Evolutionary conservation across 495 filamentous ascomycete genomes (phyloP).

Genomic region (Amphirosellinia nigrospora): DNA sequence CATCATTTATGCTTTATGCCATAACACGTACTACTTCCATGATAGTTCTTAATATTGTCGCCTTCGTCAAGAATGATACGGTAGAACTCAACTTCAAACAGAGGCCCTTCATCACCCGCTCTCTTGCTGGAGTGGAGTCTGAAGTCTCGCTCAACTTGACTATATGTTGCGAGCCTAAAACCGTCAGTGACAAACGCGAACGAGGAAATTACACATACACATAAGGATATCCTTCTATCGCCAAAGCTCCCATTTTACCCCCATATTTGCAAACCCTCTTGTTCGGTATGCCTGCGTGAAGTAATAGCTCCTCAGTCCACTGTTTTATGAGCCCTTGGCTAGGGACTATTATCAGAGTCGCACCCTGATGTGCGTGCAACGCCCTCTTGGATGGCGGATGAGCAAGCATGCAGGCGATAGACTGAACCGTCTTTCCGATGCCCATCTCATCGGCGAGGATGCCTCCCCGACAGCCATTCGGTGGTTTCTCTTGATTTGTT

Average conservation of each 20-base stretch:
- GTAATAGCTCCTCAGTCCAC: not conserved
- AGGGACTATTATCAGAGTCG: constrained; percentile 11
- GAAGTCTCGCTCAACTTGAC: constrained; percentile 12
- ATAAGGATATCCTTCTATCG: not conserved
- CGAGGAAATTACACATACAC: not conserved
- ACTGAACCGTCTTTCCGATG: constrained; percentile 75
- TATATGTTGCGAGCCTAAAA: constrained; percentile 12
- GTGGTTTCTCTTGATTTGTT: not conserved
- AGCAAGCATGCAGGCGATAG: constrained; percentile 69
- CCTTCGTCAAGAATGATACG: constrained; percentile 45
- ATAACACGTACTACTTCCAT: constrained; percentile 25
- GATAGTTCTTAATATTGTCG: constrained; percentile 43
- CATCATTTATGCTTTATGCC: not conserved
- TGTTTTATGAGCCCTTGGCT: constrained; percentile 12
- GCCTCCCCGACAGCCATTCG: constrained; percentile 52
- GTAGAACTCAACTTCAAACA: constrained; percentile 34
- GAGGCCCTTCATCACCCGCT: constrained; percentile 8
- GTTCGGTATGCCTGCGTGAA: not conserved
- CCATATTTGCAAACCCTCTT: not conserved
- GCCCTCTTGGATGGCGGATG: constrained; percentile 49
- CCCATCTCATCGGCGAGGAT: constrained; percentile 79
- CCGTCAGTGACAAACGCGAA: not conserved
- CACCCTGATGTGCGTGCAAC: not conserved
- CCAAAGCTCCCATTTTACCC: not conserved
- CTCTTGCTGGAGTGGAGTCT: not conserved